These are phyloP conservation scores for Tausonia pullulans DNA, from an alignment of 1,284 basidiomycete species.

Conservation along the genomic window DNA sequence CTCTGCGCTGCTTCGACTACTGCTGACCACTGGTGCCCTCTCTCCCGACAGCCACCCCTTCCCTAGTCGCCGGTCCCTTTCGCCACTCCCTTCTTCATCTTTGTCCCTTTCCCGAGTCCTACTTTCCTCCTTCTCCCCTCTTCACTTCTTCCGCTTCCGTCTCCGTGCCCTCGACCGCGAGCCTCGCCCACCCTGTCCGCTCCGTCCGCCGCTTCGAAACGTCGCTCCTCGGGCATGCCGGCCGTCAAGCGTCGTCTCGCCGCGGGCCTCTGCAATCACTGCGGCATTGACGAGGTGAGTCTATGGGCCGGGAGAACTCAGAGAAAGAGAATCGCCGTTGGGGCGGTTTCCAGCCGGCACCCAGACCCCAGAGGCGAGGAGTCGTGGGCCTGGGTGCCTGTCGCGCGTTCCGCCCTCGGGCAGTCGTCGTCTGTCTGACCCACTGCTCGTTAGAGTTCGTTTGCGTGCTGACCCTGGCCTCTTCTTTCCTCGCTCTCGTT, in stretches of 20 bases:
- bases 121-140: too few relatives aligned
- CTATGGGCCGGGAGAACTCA: not conserved
- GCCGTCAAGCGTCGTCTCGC: not conserved
- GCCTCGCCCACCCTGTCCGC: too few relatives aligned
- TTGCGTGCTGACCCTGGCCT: not conserved
- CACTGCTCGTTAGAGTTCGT: not conserved
- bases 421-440: not conserved
- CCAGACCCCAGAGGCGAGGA: too few relatives aligned
- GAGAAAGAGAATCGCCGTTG: too few relatives aligned
- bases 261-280: conserved; percentile 6
- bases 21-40: too few relatives aligned
- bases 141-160: too few relatives aligned
- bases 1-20: too few relatives aligned
- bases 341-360: too few relatives aligned
- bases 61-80: not conserved
- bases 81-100: not conserved
- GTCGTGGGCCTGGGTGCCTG: not conserved
- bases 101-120: not conserved
- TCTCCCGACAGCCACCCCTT: too few relatives aligned
- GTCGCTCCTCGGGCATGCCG: too few relatives aligned
- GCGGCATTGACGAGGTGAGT: conserved; percentile 11
- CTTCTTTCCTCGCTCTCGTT: not conserved
- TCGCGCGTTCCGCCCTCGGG: not conserved
- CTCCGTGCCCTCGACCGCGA: too few relatives aligned
- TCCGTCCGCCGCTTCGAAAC: too few relatives aligned